These are phyloP conservation scores for Fusarium marasasianum DNA, from an alignment of 2,329 filamentous ascomycete genomes.

Conservation along the genomic window DNA sequence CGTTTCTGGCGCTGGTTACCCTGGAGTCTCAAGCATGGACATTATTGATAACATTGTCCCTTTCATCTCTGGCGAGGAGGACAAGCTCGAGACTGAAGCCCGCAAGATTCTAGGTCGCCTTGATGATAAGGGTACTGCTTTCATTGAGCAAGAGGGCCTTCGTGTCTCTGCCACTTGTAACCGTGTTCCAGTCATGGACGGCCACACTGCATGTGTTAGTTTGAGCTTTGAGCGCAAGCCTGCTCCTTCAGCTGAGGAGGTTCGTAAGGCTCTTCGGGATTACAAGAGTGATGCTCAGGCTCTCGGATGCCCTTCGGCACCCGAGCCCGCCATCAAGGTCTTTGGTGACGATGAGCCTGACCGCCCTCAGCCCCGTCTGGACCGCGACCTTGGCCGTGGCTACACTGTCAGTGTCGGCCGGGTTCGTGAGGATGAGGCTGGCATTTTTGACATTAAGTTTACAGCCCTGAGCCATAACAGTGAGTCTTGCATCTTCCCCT, in stretches of 20 bases:
- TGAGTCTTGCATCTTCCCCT: slow-evolving; percentile 49
- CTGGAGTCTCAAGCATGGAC: slow-evolving; percentile 92
- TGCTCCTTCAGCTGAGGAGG: slow-evolving; percentile 76
- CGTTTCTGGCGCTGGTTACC: slow-evolving; percentile 90
- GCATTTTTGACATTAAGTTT: slow-evolving; percentile 95
- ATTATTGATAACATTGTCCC: slow-evolving; percentile 96
- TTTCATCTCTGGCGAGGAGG: slow-evolving; percentile 92
- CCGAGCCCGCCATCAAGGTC: slow-evolving; percentile 81
- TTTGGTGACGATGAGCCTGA: slow-evolving; percentile 80
- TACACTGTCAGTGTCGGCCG: slow-evolving; percentile 93
- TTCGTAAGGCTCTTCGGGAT: slow-evolving; percentile 79
- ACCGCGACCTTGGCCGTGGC: slow-evolving; percentile 84
- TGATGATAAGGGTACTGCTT: slow-evolving; percentile 75
- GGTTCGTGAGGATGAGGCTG: slow-evolving; percentile 84
- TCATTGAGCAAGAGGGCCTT: slow-evolving; percentile 78
- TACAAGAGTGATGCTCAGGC: slow-evolving; percentile 85
- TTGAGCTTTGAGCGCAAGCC: slow-evolving; percentile 82
- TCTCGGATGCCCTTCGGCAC: slow-evolving; percentile 88
- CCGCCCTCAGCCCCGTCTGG: slow-evolving; percentile 88
- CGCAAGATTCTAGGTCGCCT: slow-evolving; percentile 90
- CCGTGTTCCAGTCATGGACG: slow-evolving; percentile 92
- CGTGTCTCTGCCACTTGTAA: slow-evolving; percentile 90
- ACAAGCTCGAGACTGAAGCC: slow-evolving; percentile 94
- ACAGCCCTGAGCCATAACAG: slow-evolving; percentile 87
- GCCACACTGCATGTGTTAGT: slow-evolving; percentile 94